Base-by-base conservation (phyloP, 768 basidiomycete genomes). In the Boletus rubroflammeus region DNA sequence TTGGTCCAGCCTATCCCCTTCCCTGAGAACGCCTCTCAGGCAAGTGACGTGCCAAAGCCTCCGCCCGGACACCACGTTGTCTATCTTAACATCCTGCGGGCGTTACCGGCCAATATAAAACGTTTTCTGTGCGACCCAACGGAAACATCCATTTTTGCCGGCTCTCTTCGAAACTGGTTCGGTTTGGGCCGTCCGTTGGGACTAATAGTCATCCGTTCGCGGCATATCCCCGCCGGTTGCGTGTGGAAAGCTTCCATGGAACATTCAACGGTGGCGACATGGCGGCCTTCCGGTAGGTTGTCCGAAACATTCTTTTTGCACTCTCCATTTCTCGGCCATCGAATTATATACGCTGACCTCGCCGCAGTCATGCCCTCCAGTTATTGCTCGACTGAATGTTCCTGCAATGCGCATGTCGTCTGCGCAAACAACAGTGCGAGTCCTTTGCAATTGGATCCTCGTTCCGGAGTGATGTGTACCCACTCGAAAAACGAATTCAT, bases 181-280 rank as follows among this genome's bases (percentile, higher is more conserved):
- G 51, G 39, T 60, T 57, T 36, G 46, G 5, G n/a, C 38, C 36
- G 35, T 38, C 39, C 23, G 26, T 14, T 38, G 36, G 32, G 7
- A 17, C n/a, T 15, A 5, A 34, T 34, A 34, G 32, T 34, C 14
- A 44, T 15, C 34, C 17, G 29, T 56, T 48, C 32, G 42, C 41
- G 51, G 53, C 47, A 60, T 52, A 60, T 43, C 40, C 48, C 56
- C 65, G 50, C 53, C 46, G 49, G 51, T 50, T 40, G 44, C n/a
- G 31, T 26, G 38, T 52, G 40, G 62, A 67, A 59, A 21, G 40
- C 41, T 67, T 68, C 66, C 55, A 50, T 59, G 19, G 63, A 67
- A 65, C 47, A 6, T 34, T 29, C 29, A 31, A 41, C 43, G 13
- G 29, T 41, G 46, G 59, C 29, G 46, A 29, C 55, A 59, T 40